These are phyloP conservation scores for Lentinula sp. DNA, from an alignment of 768 basidiomycete species.

Conservation along the genomic window DNA sequence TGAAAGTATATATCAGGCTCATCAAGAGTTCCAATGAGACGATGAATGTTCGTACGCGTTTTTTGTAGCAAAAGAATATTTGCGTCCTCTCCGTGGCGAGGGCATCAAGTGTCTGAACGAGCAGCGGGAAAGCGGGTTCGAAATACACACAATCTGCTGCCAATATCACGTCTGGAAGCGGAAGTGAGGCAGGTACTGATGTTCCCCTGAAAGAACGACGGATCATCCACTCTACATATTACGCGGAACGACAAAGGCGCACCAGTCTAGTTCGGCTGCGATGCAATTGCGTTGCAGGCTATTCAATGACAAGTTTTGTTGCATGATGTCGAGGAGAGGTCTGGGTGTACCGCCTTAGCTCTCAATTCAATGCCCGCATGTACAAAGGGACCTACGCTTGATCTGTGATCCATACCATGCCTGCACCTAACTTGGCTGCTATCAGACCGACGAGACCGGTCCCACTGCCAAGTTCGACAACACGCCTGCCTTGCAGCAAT, in stretches of 20 bases:
- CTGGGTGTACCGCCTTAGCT: slow-evolving; percentile 28
- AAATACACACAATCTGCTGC: slow-evolving; percentile 97
- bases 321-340: slow-evolving; percentile 74
- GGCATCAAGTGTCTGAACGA: slow-evolving; percentile 72
- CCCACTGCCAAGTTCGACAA: slow-evolving; percentile 86
- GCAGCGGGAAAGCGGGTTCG: slow-evolving; percentile 85
- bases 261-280: slow-evolving; percentile 83
- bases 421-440: slow-evolving; percentile 59
- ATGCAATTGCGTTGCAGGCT: slow-evolving; percentile 40
- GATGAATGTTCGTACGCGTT: slow-evolving; percentile 52
- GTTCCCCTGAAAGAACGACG: slow-evolving; percentile 51
- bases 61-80: slow-evolving; percentile 90
- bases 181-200: slow-evolving; percentile 40
- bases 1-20: background rate
- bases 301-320: slow-evolving; percentile 65
- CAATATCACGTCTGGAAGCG: slow-evolving; percentile 61
- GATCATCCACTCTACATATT: background rate
- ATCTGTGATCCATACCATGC: slow-evolving; percentile 77
- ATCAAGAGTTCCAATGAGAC: background rate
- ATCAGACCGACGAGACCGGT: slow-evolving; percentile 92
- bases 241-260: slow-evolving; percentile 13
- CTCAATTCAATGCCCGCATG: background rate
- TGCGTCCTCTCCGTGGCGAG: slow-evolving; percentile 48
- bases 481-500: slow-evolving; percentile 45
- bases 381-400: slow-evolving; percentile 63